Conservation (phyloP, 768 basidiomycete genomes). For the Suillus luteus region DNA sequence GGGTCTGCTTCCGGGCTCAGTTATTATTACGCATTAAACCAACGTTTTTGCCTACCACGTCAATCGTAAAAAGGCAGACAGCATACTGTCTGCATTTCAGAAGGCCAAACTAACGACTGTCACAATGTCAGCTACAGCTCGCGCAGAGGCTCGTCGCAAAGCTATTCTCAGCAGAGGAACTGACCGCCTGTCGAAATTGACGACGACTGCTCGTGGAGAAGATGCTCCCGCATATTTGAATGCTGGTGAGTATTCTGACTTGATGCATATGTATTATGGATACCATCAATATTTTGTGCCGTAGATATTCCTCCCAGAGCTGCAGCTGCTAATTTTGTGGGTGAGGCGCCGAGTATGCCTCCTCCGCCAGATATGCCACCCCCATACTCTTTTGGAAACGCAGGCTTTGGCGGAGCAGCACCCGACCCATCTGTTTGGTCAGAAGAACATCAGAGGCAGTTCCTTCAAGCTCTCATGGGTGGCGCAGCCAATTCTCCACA, state of each 20-base stretch:
- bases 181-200: slow-evolving; percentile 79
- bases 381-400: slow-evolving; percentile 24
- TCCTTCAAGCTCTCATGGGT: slow-evolving; percentile 65
- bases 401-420: slow-evolving; percentile 23
- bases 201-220: slow-evolving; percentile 72
- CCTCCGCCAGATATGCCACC: slow-evolving; percentile 29
- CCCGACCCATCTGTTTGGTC: slow-evolving; percentile 66
- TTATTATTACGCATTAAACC: slow-evolving; percentile 9
- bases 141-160: slow-evolving; percentile 76
- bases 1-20: slow-evolving; percentile 3
- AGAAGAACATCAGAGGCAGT: slow-evolving; percentile 66
- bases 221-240: slow-evolving; percentile 59
- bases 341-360: slow-evolving; percentile 37
- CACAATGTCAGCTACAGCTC: slow-evolving; percentile 55
- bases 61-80: slow-evolving; percentile 10
- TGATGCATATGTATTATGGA: background rate
- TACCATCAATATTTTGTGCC: background rate
- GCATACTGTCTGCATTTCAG: background rate
- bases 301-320: slow-evolving; percentile 19
- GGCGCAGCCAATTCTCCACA: slow-evolving; percentile 35
- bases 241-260: slow-evolving; percentile 40
- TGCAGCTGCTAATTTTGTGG: slow-evolving; percentile 35
- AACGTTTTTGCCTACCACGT: slow-evolving; percentile 8
- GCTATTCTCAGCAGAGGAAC: slow-evolving; percentile 73
- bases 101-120: slow-evolving; percentile 13